A percentile compares a stretch with the other conserved stretches of the same genome.
Conservation (phyloP, 352 stramenopile species). For the Pythium coloratum region DNA sequence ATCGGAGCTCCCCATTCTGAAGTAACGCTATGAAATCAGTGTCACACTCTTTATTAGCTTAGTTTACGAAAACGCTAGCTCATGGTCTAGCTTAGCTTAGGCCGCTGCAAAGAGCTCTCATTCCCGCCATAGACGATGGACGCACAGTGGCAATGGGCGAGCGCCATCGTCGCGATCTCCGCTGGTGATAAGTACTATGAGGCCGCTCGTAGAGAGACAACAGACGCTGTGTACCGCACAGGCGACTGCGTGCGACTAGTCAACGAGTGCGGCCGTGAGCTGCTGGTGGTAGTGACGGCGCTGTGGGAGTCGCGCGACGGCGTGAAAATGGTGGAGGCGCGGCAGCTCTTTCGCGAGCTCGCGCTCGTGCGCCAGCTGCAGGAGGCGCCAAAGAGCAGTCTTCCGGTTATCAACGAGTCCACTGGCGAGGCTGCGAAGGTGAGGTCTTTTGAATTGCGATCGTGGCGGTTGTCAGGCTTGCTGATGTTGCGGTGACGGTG, state of each 20-base stretch:
- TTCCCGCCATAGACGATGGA: conserved; percentile 2
- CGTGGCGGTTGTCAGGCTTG: neutral
- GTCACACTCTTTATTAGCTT: conserved; percentile 7
- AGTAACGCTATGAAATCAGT: conserved; percentile 30
- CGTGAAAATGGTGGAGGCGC: conserved; percentile 16
- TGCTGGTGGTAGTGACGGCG: conserved; percentile 23
- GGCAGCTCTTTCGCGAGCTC: conserved; percentile 22
- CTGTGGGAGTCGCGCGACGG: conserved; percentile 26
- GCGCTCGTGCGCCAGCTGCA: conserved; percentile 25
- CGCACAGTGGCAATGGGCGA: conserved; percentile 20
- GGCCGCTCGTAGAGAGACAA: neutral
- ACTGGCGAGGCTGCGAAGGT: conserved; percentile 11
- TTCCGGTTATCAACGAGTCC: neutral
- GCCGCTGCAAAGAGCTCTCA: neutral
- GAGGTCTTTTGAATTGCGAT: neutral
- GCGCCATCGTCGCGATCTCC: conserved; percentile 25
- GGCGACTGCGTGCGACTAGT: conserved; percentile 24
- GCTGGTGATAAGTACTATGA: conserved; percentile 27
- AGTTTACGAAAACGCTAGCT: neutral
- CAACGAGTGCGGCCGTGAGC: conserved; percentile 13
- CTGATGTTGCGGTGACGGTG: neutral
- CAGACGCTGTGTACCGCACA: neutral
- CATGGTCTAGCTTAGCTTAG: neutral
- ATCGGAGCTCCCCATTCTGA: conserved; percentile 12
- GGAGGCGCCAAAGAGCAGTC: conserved; percentile 2